phyloP scores from a whole-genome alignment of 257 asterid species.

The Voacanga thouarsii region DNA sequence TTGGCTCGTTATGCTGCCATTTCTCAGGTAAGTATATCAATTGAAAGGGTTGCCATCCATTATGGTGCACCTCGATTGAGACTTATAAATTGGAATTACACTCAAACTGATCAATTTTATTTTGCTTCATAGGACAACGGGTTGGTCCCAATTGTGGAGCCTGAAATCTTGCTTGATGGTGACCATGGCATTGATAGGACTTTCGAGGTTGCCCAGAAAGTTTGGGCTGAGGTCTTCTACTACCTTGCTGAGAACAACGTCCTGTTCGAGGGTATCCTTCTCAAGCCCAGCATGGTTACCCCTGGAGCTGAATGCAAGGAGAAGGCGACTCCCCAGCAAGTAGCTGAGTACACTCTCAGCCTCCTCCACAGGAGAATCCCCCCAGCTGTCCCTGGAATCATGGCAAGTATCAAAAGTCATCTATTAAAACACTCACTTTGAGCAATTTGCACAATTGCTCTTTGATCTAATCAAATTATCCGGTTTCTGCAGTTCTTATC shows the following conservation, averaged over 20 bases:
- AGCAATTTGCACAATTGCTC: too few species aligned
- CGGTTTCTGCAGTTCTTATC: slow-evolving; percentile 56
- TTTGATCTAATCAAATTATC: neutral
- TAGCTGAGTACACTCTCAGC: slow-evolving; percentile 71
- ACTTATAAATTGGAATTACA: neutral
- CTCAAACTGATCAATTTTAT: too few species aligned
- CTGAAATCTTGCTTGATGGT: slow-evolving; percentile 83
- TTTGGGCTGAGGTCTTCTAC: slow-evolving; percentile 93
- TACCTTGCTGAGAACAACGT: slow-evolving; percentile 89
- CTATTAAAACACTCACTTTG: neutral
- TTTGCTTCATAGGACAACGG: slow-evolving; percentile 55
- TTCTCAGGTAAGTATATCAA: slow-evolving; percentile 53
- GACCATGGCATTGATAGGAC: slow-evolving; percentile 83
- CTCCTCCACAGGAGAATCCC: slow-evolving; percentile 71
- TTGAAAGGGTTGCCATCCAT: neutral
- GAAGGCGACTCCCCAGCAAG: slow-evolving; percentile 60
- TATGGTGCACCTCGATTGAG: neutral
- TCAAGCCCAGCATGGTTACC: slow-evolving; percentile 95
- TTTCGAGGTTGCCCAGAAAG: slow-evolving; percentile 74
- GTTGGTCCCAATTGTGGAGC: slow-evolving; percentile 93
- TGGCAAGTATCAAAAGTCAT: slow-evolving; percentile 35
- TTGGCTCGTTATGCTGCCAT: slow-evolving; percentile 95
- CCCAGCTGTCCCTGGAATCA: slow-evolving; percentile 68
- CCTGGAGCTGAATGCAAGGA: slow-evolving; percentile 94
- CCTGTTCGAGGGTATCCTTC: slow-evolving; percentile 80